These are phyloP conservation scores for Cucurbita ficifolia DNA, from an alignment of 306 rosid species.

Conservation along the genomic window DNA sequence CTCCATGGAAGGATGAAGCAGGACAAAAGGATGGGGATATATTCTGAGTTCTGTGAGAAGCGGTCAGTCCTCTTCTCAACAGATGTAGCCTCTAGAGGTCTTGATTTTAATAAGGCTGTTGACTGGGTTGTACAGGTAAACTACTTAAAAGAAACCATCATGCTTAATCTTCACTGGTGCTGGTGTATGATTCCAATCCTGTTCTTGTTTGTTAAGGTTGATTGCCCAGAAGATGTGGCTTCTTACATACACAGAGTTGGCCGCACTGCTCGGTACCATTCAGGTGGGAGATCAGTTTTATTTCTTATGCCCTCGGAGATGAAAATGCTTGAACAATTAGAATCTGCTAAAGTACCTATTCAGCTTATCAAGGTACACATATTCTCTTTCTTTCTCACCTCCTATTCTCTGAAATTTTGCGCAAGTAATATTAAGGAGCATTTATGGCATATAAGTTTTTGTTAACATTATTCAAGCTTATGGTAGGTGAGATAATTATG, in stretches of 20 bases:
- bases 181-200: background rate
- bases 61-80: conserved; percentile 77
- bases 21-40: conserved; percentile 65
- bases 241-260: conserved; percentile 95
- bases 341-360: conserved; percentile 61
- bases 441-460: background rate
- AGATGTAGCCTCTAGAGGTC: conserved; percentile 89
- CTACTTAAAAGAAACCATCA: background rate
- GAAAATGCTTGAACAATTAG: conserved; percentile 60
- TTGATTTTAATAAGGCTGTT: conserved; percentile 85
- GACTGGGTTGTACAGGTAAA: conserved; percentile 97
- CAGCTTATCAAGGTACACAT: conserved; percentile 44
- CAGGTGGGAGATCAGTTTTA: conserved; percentile 65
- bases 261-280: conserved; percentile 77
- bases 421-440: background rate
- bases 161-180: background rate
- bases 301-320: conserved; percentile 69
- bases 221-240: conserved; percentile 81
- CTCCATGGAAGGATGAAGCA: conserved; percentile 90
- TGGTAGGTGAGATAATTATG: background rate
- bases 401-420: background rate
- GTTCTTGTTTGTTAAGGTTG: conserved; percentile 36
- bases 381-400: conserved; percentile 2
- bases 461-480: background rate
- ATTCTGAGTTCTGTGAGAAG: conserved; percentile 57